A percentile compares a stretch with the other conserved stretches of the same genome.
These are phyloP conservation scores for Umbelopsis sp. DNA, from an alignment of 371 early-diverging fungal species.

Conservation along the genomic window DNA sequence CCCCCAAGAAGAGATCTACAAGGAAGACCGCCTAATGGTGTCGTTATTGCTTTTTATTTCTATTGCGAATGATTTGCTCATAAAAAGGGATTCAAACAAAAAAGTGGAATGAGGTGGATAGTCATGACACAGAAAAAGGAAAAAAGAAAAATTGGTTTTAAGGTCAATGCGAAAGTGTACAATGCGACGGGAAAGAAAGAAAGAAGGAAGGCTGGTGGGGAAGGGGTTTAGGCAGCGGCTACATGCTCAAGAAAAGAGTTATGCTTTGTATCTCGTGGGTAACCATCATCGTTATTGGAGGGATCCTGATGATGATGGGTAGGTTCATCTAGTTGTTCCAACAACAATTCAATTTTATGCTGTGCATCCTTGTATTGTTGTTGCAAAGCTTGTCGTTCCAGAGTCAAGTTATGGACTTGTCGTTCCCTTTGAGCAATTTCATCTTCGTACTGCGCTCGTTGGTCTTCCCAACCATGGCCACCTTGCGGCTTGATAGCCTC, in stretches of 20 bases:
- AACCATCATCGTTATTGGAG: not conserved
- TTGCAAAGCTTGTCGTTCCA: conserved; percentile 4
- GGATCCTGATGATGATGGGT: not conserved
- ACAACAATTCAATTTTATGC: conserved; percentile 15
- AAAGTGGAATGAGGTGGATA: too few relatives aligned
- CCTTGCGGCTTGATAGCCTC: not conserved
- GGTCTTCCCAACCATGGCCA: conserved; percentile 8
- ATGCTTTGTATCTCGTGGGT: not conserved
- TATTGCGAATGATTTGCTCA: too few relatives aligned
- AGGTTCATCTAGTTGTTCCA: conserved; percentile 17
- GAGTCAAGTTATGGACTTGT: not conserved
- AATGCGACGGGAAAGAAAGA: not conserved
- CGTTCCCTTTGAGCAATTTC: conserved; percentile 7
- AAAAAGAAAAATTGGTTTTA: not conserved
- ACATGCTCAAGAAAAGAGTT: conserved; percentile 8
- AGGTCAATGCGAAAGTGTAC: not conserved
- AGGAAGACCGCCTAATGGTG: too few relatives aligned
- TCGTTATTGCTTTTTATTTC: too few relatives aligned
- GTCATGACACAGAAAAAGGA: too few relatives aligned
- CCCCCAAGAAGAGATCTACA: not conserved
- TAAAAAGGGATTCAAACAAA: too few relatives aligned
- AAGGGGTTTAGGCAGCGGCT: not conserved
- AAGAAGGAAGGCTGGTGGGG: too few relatives aligned
- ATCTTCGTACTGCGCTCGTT: not conserved
- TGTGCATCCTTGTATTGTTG: conserved; percentile 14